phyloP scores from a whole-genome alignment of 164 flowering plant species.

The Magnolia changhungtana region DNA sequence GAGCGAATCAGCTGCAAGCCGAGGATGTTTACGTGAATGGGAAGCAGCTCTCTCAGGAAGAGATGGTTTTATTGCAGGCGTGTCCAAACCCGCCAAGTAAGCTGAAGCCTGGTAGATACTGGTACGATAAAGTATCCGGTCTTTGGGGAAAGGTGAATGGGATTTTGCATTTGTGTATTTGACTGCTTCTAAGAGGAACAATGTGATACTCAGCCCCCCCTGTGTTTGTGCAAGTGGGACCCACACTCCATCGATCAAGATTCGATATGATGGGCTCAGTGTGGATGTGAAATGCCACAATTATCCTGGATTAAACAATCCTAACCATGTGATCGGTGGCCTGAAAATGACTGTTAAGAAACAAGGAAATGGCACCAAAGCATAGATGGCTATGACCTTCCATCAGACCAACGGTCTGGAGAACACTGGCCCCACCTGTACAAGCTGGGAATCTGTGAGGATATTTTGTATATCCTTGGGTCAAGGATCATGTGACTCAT shows the following conservation, averaged over 20 bases:
- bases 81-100: slow-evolving; percentile 90
- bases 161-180: background rate
- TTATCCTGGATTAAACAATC: background rate
- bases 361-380: background rate
- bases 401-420: background rate
- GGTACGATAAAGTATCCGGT: slow-evolving; percentile 99
- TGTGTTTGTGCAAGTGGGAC: background rate
- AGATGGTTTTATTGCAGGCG: slow-evolving; percentile 57
- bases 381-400: background rate
- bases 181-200: background rate
- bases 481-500: background rate
- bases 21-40: slow-evolving; percentile 80
- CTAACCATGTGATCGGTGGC: background rate
- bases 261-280: background rate
- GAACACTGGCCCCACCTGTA: too few relatives aligned
- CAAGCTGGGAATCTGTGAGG: background rate
- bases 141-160: slow-evolving; percentile 96
- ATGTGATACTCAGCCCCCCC: background rate
- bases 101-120: slow-evolving; percentile 89
- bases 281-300: background rate
- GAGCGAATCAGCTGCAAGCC: slow-evolving; percentile 82
- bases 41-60: slow-evolving; percentile 72
- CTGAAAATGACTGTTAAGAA: background rate
- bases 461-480: background rate
- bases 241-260: background rate